Evolutionary conservation across 768 basidiomycete genomes (phyloP), one percentile per base, ranked within the genome.

Genomic region (Rubroboletus satanas): DNA sequence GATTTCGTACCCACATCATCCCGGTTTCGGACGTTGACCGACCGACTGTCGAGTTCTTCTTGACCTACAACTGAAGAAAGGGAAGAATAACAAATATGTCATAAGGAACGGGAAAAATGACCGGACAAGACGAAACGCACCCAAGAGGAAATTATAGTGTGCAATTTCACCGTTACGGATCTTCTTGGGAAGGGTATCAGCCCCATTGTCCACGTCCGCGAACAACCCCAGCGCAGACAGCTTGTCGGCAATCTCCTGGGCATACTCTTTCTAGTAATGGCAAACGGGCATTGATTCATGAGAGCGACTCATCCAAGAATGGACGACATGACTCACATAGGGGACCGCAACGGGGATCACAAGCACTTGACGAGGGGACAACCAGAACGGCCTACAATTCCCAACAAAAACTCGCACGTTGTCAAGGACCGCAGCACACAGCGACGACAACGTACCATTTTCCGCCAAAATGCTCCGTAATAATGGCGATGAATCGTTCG

Each of bases 101-200:
- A 6, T 26, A 15, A 39, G 37, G 9, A 49, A 51, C 36, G 14
- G 12, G 43, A 47, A 46, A 15, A 45, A n/a, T 7, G 6, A 26
- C 23, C 23, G 4, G 23, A 26, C 1, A n/a, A 5, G 14, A 31
- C 18, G 15, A 8, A 17, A 71, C 85, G 51, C 57, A 97, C 95
- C 93, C 60, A 98, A 80, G 63, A 98, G 93, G 70, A 97, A 98
- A 74, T 98, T 98, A 75, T 96, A 97, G 71, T 98, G 96, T 32
- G 94, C 91, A 59, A 96, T 84, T 75, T 99, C 95, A 21, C 91
- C 95, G 69, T 98, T 98, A 29, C 95, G 82, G 66, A 99, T 92
- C 80, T 98, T 98, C 83, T 98, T 98, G 56, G 84, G 88, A 28
- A 98, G 81, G 0, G 97, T 98, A 66, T 97, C 88, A 39, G 88